Conservation (phyloP, 1,284 basidiomycete genomes). For the Ceratobasidium sp. region DNA sequence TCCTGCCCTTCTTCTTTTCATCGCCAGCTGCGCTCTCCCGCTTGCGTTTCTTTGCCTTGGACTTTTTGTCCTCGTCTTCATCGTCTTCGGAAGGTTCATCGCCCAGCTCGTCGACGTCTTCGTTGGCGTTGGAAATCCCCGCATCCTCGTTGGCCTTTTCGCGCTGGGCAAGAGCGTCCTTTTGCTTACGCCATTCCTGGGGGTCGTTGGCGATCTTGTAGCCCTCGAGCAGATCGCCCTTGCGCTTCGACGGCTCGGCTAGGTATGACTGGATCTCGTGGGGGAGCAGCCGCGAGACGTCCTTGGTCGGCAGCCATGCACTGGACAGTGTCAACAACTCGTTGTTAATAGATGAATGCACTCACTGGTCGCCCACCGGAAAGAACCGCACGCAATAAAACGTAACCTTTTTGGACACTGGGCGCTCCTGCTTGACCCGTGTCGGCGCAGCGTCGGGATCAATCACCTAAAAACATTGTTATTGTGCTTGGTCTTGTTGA, state of each 20-base stretch:
- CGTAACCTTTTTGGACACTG: constrained; percentile 68
- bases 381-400: constrained; percentile 88
- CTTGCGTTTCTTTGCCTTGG: constrained; percentile 57
- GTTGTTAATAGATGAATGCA: constrained; percentile 44
- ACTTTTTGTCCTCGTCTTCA: constrained; percentile 56
- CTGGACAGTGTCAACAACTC: constrained; percentile 52
- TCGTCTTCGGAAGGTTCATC: constrained; percentile 64
- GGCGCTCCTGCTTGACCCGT: constrained; percentile 70
- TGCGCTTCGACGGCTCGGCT: constrained; percentile 73
- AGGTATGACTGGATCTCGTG: constrained; percentile 88
- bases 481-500: constrained; percentile 45
- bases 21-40: constrained; percentile 55
- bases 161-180: constrained; percentile 48
- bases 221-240: constrained; percentile 75
- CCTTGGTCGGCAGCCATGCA: constrained; percentile 83
- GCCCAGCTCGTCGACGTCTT: constrained; percentile 70
- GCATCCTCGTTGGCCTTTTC: constrained; percentile 58
- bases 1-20: constrained; percentile 62
- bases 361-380: constrained; percentile 90
- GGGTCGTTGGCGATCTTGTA: constrained; percentile 88
- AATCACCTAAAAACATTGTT: constrained; percentile 62
- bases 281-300: constrained; percentile 77
- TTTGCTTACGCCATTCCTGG: constrained; percentile 68
- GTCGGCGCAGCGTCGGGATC: constrained; percentile 70
- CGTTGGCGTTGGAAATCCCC: constrained; percentile 67